Percentiles rank a stretch among this genome's conserved stretches.
Evolutionary conservation across 208 protist species (phyloP).

Genomic region (Acanthamoeba quina): DNA sequence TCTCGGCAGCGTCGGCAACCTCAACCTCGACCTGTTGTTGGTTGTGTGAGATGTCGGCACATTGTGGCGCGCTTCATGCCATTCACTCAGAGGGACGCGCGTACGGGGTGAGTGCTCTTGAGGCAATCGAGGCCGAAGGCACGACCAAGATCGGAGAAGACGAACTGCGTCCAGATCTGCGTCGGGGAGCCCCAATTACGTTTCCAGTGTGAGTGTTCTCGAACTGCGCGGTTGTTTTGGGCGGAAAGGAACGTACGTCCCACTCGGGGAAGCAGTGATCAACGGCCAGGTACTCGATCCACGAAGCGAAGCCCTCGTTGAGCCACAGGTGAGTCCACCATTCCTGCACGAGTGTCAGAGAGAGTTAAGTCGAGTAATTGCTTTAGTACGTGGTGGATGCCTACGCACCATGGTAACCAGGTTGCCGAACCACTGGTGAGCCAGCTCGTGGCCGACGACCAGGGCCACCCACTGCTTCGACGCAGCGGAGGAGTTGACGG

Average conservation of each 20-base stretch:
- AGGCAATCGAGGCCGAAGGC: slow-evolving; percentile 95
- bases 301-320: slow-evolving; percentile 94
- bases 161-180: slow-evolving; percentile 91
- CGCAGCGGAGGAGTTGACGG: slow-evolving; percentile 85
- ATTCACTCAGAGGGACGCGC: slow-evolving; percentile 78
- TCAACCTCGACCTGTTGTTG: slow-evolving; percentile 93
- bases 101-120: slow-evolving; percentile 92
- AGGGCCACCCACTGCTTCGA: slow-evolving; percentile 76
- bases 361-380: no score
- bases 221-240: no score
- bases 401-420: slow-evolving; percentile 94
- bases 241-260: slow-evolving; percentile 55
- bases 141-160: slow-evolving; percentile 84
- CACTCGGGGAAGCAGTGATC: slow-evolving; percentile 78
- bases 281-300: slow-evolving; percentile 76
- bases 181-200: background rate
- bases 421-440: slow-evolving; percentile 98
- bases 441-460: slow-evolving; percentile 86
- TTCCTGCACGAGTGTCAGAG: slow-evolving; percentile 46
- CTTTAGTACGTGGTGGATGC: no score
- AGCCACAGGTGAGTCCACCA: slow-evolving; percentile 99
- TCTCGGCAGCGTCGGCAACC: slow-evolving; percentile 94
- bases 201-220: no score
- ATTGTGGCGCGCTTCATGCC: background rate
- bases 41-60: background rate